Base-by-base conservation (phyloP, 208 protist species). In the Acanthamoeba healyi region DNA sequence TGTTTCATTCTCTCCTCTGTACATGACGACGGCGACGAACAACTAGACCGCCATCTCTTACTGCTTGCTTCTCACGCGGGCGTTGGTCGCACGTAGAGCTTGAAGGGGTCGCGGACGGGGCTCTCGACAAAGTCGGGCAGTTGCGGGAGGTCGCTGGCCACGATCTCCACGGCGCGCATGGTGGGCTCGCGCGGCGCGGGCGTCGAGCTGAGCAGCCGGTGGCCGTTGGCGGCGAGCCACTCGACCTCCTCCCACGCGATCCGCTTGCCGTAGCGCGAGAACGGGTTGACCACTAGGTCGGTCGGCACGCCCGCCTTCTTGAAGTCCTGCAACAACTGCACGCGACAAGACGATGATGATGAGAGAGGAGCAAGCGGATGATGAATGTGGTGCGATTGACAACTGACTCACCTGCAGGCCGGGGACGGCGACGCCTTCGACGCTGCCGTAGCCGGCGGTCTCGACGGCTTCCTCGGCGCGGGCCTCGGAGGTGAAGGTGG, bases 261-360 rank as follows among this genome's bases (percentile, higher is more conserved):
- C 29, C 77, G 77, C 44, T 86, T 86, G 77, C 77, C 77, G 46
- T 86, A 86, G 44, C 77, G 77, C 44, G 77, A 86, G 44, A 86
- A 86, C 44, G 77, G 77, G 29, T 86, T 86, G 32, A 86, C 19
- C n/a, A 86, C 12, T 0, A 86, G 40, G 46, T 86, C 77, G 7
- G 44, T 86, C 15, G 44, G n/a, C 46, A 6, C 7, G 1, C 26
- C 26, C 12, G 42, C 77, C 44, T 34, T 58, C 77, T 61, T 14
- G 24, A 86, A 86, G 44, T 86, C 77, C 77, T 86, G 77, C n/a
- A 86, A 40, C 26, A 86, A 58, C 77, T 86, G 70, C 5, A 67
- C 26, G 22, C 19, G 22, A 32, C 29, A 67, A 67, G 61, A 9
- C 61, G 19, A 9, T 22, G 10, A 67, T 67, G 19, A 3, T n/a